Percentiles rank a stretch among this genome's conserved stretches.
phyloP scores from a whole-genome alignment of 2,329 filamentous ascomycete species.

The Rachicladosporium sp. region DNA sequence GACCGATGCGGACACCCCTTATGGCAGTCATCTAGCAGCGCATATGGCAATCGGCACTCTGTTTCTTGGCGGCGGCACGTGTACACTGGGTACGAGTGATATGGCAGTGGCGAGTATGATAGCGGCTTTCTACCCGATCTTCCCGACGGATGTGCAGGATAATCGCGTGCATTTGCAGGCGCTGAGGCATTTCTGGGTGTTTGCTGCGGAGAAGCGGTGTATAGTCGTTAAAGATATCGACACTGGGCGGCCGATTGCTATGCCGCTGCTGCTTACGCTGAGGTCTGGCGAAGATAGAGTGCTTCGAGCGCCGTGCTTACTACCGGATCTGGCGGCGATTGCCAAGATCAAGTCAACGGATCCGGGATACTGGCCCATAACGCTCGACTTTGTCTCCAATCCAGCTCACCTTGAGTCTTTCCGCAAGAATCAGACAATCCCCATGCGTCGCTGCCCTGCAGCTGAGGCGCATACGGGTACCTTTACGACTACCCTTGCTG shows the following conservation, averaged over 20 bases:
- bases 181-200: constrained; percentile 92
- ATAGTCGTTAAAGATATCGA: constrained; percentile 78
- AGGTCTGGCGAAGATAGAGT: constrained; percentile 14
- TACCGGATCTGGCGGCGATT: constrained; percentile 54
- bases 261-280: constrained; percentile 19
- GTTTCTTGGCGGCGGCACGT: constrained; percentile 84
- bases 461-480: constrained; percentile 37
- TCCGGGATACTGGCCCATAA: constrained; percentile 67
- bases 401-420: constrained; percentile 53
- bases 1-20: constrained; percentile 70
- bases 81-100: constrained; percentile 81
- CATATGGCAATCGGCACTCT: constrained; percentile 85
- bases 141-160: constrained; percentile 79
- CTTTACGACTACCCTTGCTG: constrained; percentile 63
- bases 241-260: constrained; percentile 62
- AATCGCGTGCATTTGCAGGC: constrained; percentile 92
- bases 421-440: constrained; percentile 56
- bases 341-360: constrained; percentile 48
- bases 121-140: constrained; percentile 87
- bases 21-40: constrained; percentile 84
- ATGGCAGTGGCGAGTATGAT: constrained; percentile 76
- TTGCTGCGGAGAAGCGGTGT: constrained; percentile 81
- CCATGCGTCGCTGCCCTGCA: constrained; percentile 53
- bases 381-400: constrained; percentile 58
- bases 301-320: constrained; percentile 43